Evolutionary conservation across 306 rosid species (phyloP).

Genomic region (Oxytropis ochrocephala): DNA sequence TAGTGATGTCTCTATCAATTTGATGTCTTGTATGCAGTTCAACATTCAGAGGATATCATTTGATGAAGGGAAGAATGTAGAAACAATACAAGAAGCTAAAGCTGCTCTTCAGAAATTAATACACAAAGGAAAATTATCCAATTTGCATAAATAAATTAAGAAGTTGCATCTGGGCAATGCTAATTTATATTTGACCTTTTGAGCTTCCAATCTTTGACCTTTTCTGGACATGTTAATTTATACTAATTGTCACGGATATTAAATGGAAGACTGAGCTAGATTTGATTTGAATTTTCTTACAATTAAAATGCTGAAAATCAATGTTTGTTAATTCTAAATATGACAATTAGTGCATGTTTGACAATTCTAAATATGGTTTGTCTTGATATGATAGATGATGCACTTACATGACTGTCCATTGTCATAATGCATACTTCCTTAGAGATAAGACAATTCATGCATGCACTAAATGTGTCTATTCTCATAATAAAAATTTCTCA

Average conservation of each 20-base stretch:
- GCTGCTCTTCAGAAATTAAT: constrained; percentile 80
- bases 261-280: background rate
- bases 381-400: too few relatives aligned
- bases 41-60: constrained; percentile 90
- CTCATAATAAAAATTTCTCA: background rate
- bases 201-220: constrained; percentile 19
- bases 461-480: background rate
- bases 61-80: constrained; percentile 81
- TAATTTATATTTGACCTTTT: background rate
- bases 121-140: constrained; percentile 60
- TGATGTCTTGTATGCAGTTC: constrained; percentile 47
- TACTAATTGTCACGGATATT: background rate
- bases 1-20: background rate
- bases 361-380: too few relatives aligned
- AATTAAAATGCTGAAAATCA: background rate
- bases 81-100: constrained; percentile 92
- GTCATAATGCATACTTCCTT: background rate
- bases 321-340: background rate
- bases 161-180: background rate
- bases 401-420: background rate
- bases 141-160: constrained; percentile 52
- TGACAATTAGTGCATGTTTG: background rate
- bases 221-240: constrained; percentile 19
- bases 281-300: background rate
- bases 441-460: background rate